Conservation (phyloP, 257 asterid genomes). For the Fraxinus anomala region DNA sequence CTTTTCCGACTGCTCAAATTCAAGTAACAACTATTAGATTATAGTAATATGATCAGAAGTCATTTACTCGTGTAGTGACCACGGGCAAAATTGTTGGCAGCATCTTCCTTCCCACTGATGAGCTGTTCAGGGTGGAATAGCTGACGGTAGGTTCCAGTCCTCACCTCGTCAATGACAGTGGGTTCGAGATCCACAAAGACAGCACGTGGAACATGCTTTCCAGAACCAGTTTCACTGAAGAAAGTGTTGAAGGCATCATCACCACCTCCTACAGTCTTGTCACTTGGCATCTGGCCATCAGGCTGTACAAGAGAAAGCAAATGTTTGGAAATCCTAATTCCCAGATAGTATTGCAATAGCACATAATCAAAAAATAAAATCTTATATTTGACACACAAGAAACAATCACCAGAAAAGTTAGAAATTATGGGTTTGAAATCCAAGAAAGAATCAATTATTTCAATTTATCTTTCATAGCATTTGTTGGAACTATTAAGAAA, state of each 20-base stretch:
- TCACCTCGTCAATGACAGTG: slow-evolving; percentile 45
- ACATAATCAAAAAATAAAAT: too few relatives aligned
- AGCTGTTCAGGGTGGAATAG: slow-evolving; percentile 37
- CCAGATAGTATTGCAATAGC: background rate
- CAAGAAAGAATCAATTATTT: too few relatives aligned
- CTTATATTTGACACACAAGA: too few relatives aligned
- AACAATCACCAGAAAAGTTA: too few relatives aligned
- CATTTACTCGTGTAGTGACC: slow-evolving; percentile 44
- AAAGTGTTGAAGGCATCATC: slow-evolving; percentile 53
- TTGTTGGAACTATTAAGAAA: too few relatives aligned
- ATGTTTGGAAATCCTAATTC: background rate
- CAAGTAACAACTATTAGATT: too few relatives aligned
- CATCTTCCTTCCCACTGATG: slow-evolving; percentile 50
- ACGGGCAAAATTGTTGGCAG: slow-evolving; percentile 48
- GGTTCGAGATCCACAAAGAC: slow-evolving; percentile 50
- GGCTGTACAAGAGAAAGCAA: slow-evolving; percentile 26
- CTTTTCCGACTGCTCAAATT: slow-evolving; percentile 38
- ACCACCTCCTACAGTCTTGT: slow-evolving; percentile 45
- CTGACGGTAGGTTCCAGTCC: slow-evolving; percentile 32
- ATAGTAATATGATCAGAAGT: too few relatives aligned
- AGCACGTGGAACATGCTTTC: slow-evolving; percentile 53
- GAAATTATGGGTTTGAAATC: too few relatives aligned
- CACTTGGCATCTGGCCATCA: slow-evolving; percentile 49
- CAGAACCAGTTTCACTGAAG: slow-evolving; percentile 49
- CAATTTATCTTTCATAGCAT: too few relatives aligned